Base-by-base conservation (phyloP, 164 flowering plant genomes). In the Sedum album region DNA sequence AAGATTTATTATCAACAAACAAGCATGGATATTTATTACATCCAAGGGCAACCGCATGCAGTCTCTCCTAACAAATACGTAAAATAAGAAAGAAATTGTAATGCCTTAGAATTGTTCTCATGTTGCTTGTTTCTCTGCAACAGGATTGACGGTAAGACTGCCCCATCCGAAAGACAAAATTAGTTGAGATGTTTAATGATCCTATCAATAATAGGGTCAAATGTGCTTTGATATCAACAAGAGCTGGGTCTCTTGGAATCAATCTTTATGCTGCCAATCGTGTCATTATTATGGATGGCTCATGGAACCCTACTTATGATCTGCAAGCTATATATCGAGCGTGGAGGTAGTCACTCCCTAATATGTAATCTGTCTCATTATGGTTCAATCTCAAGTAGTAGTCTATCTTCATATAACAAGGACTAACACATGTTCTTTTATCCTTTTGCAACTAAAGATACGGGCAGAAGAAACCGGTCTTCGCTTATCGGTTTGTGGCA, bases 291-390 rank as follows among this genome's bases (percentile, higher is more conserved):
- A 88, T 95, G 73, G 99, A 95, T 81, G 97, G 97, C 66, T 95
- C 99, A 26, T 95, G 99, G 99, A 95, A 95, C 77, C 99, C 99
- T 28, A 92, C 97, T 63, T 73, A 87, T 77, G 99, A 95, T 80
- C 94, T 95, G 81, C 99, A 95, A 76, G 99, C 99, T 74, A 92
- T 92, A 70, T 95, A 81, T 80, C 85, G 99, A 60, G 99, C 83
- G 70, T 95, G 99, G 97, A 88, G 99, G 99, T 90, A 72, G 26
- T 73, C 71, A 71, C 51, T 33, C n/a, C n/a, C n/a, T n/a, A n/a
- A n/a, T n/a, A n/a, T n/a, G n/a, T n/a, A n/a, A n/a, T n/a, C n/a
- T n/a, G n/a, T 42, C n/a, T 68, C 18, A 31, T 17, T 31, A 31
- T 10, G 25, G 20, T 20, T n/a, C 15, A 31, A 1, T n/a, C 15